Base-by-base conservation (phyloP, 768 basidiomycete genomes). In the Boletus rubroflammeus region DNA sequence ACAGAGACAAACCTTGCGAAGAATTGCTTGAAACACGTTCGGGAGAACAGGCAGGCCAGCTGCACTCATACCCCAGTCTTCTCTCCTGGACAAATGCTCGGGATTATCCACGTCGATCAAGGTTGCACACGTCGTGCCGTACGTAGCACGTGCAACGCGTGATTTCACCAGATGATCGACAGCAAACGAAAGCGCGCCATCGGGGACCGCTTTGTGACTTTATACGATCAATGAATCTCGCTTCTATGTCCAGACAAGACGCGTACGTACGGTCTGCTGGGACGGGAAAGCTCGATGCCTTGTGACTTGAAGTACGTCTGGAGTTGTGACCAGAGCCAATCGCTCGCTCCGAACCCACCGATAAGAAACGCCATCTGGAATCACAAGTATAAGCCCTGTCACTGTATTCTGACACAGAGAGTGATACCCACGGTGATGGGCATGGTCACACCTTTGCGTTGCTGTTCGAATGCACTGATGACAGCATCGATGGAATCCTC, bases 71-170 rank as follows among this genome's bases (percentile, higher is more conserved):
- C 8, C 13, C 62, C 62, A 64, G 6, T 25, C 40, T 5, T 32
- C 28, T 19, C 9, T 50, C 42, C 62, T 57, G 10, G 50, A 49
- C 17, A 47, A 1, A 29, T 63, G 62, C 1, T 63, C 59, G 0
- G 34, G 39, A n/a, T 64, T 5, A 1, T 48, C 8, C 23, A 13
- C 13, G 5, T 64, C 28, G 10, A 48, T 54, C 1, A 3, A 7
- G 19, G 6, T 3, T 1, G 32, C 0, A 32, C 31, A 91, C 78
- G 47, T 82, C 78, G 76, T 90, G 6, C 81, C 81, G 28, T 78
- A 81, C 0, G 77, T 78, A 50, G 72, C 61, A 53, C 73, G 73
- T 13, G 79, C 68, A 5, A 79, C 70, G 9, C 81, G 75, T 5
- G 69, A 68, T 6, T 71, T 68, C 14, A 81, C 80, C 19, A 74